phyloP scores from a whole-genome alignment of 106 monocot species.

The Chionographis japonica region DNA sequence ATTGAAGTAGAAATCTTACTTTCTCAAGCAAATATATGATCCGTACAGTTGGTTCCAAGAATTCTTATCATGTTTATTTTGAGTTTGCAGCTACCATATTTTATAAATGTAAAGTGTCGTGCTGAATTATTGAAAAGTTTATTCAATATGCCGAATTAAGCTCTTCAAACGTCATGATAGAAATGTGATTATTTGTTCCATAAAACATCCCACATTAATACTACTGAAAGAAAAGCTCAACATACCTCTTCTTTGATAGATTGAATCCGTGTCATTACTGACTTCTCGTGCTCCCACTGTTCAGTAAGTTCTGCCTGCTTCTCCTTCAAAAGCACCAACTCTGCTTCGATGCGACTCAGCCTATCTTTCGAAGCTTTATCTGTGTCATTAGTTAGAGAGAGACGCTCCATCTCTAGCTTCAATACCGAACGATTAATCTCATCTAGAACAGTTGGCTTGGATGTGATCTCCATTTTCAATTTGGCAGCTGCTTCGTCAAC shows the following conservation, averaged over 20 bases:
- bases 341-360: slow-evolving; percentile 72
- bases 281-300: slow-evolving; percentile 98
- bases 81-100: too few species aligned
- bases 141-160: too few species aligned
- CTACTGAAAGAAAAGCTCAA: background rate
- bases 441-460: slow-evolving; percentile 93
- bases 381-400: slow-evolving; percentile 91
- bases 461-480: slow-evolving; percentile 99
- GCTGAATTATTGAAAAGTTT: too few species aligned
- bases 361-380: slow-evolving; percentile 97
- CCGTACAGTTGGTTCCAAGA: too few species aligned
- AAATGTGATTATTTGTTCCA: too few species aligned
- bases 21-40: too few species aligned
- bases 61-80: too few species aligned
- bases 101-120: too few species aligned
- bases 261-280: slow-evolving; percentile 85
- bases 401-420: slow-evolving; percentile 96
- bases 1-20: too few species aligned
- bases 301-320: slow-evolving; percentile 80
- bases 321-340: slow-evolving; percentile 66
- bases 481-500: slow-evolving; percentile 99
- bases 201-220: background rate
- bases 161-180: too few species aligned
- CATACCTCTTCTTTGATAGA: slow-evolving; percentile 97
- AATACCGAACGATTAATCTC: slow-evolving; percentile 93